Base-by-base conservation (phyloP, 805 yeast species). In the Hanseniaspora vineae region DNA sequence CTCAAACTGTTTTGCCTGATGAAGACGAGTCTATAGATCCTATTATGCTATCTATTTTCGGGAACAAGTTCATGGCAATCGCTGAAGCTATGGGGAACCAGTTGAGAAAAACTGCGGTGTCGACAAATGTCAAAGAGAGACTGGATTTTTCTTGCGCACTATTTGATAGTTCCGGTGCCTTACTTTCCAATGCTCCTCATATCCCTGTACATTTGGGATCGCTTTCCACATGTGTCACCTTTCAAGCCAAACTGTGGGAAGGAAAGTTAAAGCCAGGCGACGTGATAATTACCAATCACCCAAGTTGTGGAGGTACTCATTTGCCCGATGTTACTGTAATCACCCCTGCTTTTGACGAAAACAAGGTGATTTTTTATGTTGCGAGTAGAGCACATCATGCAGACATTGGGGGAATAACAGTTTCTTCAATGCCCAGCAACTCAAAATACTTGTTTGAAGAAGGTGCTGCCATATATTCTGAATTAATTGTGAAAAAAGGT, bases 311-410 rank as follows among this genome's bases (percentile, higher is more conserved):
- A n/a, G 94, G 94, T 3, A 82, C 92, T 0, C 95, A 85, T 65
- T 67, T 85, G 50, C 95, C 95, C 0, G 95, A 85, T 66, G 87
- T 89, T 53, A 89, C 97, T 0, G 94, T 89, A 12, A 80, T 90
- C 42, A 84, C 96, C 0, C 97, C 97, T 0, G 88, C 89, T 1
- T 83, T 86, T 58, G 69, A 76, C n/a, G 70, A 70, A 23, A 70
- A 67, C 19, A 44, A 49, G 42, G 72, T 86, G 35, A 76, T 87
- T 29, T 89, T 89, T 61, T 89, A 86, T 71, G 88, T 86, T 13
- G 97, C 97, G 0, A 81, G 95, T 0, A 72, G 97, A 53, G 97
- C 96, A 2, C 97, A 89, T 65, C 97, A 90, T 66, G 89, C 96
- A 6, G 97, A 89, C 64, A 89, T 90, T 58, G 97, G 97, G 15